Percentiles rank a stretch among this genome's conserved stretches.
These are phyloP conservation scores for Tremella yokohamensis DNA, from an alignment of 768 basidiomycete species.

Conservation along the genomic window DNA sequence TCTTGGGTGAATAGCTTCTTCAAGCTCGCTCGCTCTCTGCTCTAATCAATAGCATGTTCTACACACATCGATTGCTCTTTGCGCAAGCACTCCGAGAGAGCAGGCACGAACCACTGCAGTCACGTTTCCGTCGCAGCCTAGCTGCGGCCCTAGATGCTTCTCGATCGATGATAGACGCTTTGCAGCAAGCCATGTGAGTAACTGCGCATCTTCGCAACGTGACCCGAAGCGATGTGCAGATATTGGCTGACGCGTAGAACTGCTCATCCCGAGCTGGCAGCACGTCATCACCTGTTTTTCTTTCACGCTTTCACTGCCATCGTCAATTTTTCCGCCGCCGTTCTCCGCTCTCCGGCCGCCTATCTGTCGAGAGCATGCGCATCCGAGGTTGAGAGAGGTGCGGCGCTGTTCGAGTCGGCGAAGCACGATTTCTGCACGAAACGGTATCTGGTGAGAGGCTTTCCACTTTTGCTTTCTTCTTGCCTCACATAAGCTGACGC, in stretches of 20 bases:
- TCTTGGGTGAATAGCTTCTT: background rate
- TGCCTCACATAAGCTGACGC: too few species aligned
- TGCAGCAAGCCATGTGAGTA: conserved; percentile 7
- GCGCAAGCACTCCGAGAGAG: conserved; percentile 4
- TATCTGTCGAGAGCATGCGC: background rate
- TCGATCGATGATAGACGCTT: conserved; percentile 4
- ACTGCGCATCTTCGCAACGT: too few species aligned
- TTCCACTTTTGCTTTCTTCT: too few species aligned
- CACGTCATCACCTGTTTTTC: conserved; percentile 9
- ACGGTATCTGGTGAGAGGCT: too few species aligned
- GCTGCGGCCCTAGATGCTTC: conserved; percentile 8
- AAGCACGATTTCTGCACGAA: too few species aligned
- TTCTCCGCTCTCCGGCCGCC: conserved; percentile 9
- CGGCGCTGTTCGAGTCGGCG: too few species aligned
- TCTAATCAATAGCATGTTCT: conserved; percentile 1
- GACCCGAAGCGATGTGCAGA: too few species aligned
- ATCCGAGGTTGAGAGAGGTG: too few species aligned
- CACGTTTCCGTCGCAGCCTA: conserved; percentile 8
- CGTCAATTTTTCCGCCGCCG: conserved; percentile 7
- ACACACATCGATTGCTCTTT: conserved; percentile 8
- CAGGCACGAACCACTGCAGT: conserved; percentile 5
- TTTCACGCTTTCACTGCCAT: conserved; percentile 13
- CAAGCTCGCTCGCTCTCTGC: too few species aligned
- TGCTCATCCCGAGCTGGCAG: background rate
- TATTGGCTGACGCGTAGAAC: background rate